Evolutionary conservation across 2,329 filamentous ascomycete genomes (phyloP).

Genomic region (Aureobasidium pullulans): DNA sequence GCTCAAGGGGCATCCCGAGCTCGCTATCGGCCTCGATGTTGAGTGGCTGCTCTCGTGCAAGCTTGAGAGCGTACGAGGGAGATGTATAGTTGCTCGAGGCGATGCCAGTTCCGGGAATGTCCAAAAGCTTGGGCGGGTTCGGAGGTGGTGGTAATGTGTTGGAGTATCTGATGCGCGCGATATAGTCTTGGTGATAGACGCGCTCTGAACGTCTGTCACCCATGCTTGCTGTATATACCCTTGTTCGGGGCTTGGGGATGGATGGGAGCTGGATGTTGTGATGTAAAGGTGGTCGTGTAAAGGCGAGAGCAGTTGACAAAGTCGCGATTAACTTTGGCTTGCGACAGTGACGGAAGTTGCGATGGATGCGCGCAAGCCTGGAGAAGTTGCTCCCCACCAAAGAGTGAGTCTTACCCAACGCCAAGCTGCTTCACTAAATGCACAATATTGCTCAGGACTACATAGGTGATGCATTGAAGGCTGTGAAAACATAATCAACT

Average conservation of each 20-base stretch:
- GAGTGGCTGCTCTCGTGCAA: conserved; percentile 84
- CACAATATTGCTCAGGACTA: not conserved
- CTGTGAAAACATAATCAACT: no score
- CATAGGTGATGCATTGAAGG: no score
- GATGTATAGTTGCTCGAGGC: conserved; percentile 82
- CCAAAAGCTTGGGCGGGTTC: conserved; percentile 90
- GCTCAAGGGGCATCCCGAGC: conserved; percentile 91
- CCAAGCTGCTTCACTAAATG: not conserved
- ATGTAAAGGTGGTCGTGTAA: not conserved
- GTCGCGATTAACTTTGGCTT: not conserved
- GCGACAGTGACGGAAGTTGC: not conserved
- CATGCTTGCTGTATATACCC: not conserved
- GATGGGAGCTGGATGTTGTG: not conserved
- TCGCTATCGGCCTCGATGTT: conserved; percentile 98
- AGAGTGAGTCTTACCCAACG: not conserved
- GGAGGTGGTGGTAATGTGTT: conserved; percentile 93
- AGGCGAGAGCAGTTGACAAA: no score
- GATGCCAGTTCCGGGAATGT: conserved; percentile 90
- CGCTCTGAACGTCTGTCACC: conserved; percentile 20
- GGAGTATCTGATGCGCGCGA: conserved; percentile 88
- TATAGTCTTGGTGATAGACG: conserved; percentile 83
- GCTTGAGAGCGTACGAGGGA: conserved; percentile 78
- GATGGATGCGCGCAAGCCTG: not conserved
- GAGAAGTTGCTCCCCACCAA: not conserved
- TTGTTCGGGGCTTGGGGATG: not conserved